Evolutionary conservation across 2,329 filamentous ascomycete species (phyloP).

Genomic region (Lasiodiplodia hormozganensis): DNA sequence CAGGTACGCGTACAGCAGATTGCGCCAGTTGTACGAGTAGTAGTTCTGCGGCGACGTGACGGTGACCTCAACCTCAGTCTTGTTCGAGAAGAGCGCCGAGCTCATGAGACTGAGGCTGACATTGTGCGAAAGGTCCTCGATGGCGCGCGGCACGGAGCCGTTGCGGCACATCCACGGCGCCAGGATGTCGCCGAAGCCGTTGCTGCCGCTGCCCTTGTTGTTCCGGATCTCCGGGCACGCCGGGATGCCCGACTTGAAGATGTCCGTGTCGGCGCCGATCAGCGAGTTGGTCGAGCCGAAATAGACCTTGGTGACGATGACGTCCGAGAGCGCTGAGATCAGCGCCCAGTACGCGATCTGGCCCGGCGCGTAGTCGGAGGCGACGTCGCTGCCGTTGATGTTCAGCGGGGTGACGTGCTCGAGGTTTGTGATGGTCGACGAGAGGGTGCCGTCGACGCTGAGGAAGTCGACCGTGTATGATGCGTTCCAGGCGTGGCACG

Average conservation of each 20-base stretch:
- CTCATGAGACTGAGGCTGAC: conserved; percentile 1
- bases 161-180: conserved; percentile 5
- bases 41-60: background rate
- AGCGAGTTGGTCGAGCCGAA: background rate
- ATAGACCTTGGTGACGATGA: background rate
- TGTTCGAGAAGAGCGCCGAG: background rate
- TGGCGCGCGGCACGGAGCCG: background rate
- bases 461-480: background rate
- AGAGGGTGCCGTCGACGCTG: background rate
- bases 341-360: background rate
- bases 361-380: background rate
- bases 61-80: background rate
- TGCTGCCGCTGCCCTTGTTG: background rate
- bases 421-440: background rate
- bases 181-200: background rate
- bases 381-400: background rate
- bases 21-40: background rate
- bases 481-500: conserved; percentile 6
- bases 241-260: background rate
- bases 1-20: background rate
- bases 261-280: background rate
- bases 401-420: background rate
- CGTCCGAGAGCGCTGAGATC: background rate
- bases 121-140: conserved; percentile 19
- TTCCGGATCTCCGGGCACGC: background rate